These are phyloP conservation scores for Rheum nobile DNA, from an alignment of 148 eudicot species.

Conservation along the genomic window DNA sequence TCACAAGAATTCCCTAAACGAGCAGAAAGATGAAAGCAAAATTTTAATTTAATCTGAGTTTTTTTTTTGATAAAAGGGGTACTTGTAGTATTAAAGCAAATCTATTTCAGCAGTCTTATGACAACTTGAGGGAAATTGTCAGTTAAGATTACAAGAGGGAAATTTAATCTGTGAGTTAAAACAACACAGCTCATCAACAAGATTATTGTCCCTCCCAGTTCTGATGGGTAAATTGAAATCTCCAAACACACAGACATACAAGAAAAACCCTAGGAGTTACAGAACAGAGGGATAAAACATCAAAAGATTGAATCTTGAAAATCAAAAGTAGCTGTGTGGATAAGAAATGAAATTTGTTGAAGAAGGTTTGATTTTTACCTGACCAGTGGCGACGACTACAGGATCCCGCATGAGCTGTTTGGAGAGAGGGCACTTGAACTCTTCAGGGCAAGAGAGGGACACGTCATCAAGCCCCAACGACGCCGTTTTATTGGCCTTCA, in stretches of 20 bases:
- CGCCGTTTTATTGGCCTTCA: constrained; percentile 26
- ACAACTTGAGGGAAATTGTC: too few relatives aligned
- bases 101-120: too few relatives aligned
- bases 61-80: too few relatives aligned
- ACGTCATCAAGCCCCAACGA: constrained; percentile 16
- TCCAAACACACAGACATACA: background rate
- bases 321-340: background rate
- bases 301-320: background rate
- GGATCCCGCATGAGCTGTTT: constrained; percentile 82
- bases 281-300: background rate
- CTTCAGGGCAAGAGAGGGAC: constrained; percentile 32
- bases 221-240: background rate
- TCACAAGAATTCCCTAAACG: too few relatives aligned
- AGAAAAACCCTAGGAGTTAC: too few relatives aligned
- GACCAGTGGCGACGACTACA: constrained; percentile 70
- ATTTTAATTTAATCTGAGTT: too few relatives aligned
- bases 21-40: background rate
- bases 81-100: too few relatives aligned
- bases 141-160: too few relatives aligned
- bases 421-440: constrained; percentile 77
- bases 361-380: constrained; percentile 24
- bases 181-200: background rate
- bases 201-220: background rate
- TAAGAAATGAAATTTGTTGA: background rate
- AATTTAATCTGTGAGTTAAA: background rate